These are phyloP conservation scores for Stagonosporopsis vannaccii DNA, from an alignment of 2,329 filamentous ascomycete species.

Conservation along the genomic window DNA sequence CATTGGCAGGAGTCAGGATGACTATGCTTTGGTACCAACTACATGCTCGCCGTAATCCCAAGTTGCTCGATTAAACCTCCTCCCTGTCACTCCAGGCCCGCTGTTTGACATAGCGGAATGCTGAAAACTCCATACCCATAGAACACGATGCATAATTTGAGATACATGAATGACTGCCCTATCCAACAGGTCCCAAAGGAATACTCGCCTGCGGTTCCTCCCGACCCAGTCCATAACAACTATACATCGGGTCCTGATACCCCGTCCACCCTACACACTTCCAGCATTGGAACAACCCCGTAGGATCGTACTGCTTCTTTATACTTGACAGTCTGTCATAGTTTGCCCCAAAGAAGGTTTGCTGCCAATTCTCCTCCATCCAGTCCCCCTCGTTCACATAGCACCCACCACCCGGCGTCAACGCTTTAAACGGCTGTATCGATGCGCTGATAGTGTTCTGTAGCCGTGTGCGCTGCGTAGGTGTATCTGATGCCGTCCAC, in stretches of 20 bases:
- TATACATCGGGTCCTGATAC: constrained; percentile 43
- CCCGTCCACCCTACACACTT: constrained; percentile 49
- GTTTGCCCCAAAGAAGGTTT: constrained; percentile 46
- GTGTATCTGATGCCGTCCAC: constrained; percentile 34
- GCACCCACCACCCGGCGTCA: constrained; percentile 47
- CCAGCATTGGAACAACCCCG: constrained; percentile 46
- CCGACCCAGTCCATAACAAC: constrained; percentile 37
- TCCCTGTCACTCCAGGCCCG: too few species aligned
- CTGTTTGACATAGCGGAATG: background rate
- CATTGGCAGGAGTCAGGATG: too few species aligned
- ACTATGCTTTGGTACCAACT: too few species aligned
- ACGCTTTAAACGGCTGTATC: constrained; percentile 41
- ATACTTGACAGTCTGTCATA: constrained; percentile 37
- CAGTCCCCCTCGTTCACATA: constrained; percentile 49
- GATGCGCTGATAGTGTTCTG: constrained; percentile 42
- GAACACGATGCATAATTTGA: background rate
- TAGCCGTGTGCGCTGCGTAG: constrained; percentile 30
- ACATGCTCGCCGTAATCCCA: too few species aligned
- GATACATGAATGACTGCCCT: background rate
- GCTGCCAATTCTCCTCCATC: constrained; percentile 45
- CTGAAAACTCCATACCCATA: background rate
- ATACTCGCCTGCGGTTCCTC: constrained; percentile 31
- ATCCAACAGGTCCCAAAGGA: constrained; percentile 20
- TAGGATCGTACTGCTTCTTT: constrained; percentile 43
- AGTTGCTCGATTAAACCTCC: too few species aligned